Evolutionary conservation across 2,329 filamentous ascomycete species (phyloP), one percentile per base, ranked within the genome.

Genomic region (Alternaria triticina): DNA sequence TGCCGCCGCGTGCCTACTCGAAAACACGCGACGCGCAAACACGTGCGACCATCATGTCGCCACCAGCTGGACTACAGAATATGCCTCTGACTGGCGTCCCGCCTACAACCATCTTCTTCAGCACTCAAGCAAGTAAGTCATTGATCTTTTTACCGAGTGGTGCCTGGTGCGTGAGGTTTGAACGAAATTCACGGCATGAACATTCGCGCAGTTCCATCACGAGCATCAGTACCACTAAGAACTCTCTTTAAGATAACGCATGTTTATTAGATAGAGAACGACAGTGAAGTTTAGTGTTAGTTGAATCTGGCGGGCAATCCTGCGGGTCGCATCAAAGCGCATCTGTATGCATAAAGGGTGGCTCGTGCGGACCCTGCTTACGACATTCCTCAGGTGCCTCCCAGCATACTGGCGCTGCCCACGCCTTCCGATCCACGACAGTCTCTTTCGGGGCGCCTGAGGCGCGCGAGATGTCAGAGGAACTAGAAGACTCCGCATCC

Each of bases 171-270:
- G 4, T 5, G 27, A 28, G 10, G 27, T 5, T 28, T 5, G 27
- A 5, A 4, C 3, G 1, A 11, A 1, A 11, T 28, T 11, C 1
- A 28, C 10, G 27, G 27, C 10, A 28, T 12, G 27, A 12, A 27
- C 8, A 27, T 10, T 10, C 8, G 9, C 9, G 4, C 27, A 11
- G 8, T 2, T 28, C 12, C 10, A 11, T 28, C 11, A 30, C 28
- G 5, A 12, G 11, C 28, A 30, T 6, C 2, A 2, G 2, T 6
- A 6, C 11, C 1, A 30, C 5, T 0, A 30, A 30, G 6, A 2
- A 3, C 5, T 28, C 11, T 30, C 5, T 30, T 6, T 6, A 2
- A 6, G 11, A 30, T 12, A 0, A 30, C 27, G 9, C 25, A 8
- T 1, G 6, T 7, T 7, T 1, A 25, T 6, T 25, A 7, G 7